A percentile compares a stretch with the other conserved stretches of the same genome.
Conservation (phyloP, 192 early-diverging fungal species). For the Physocladia obscura region DNA sequence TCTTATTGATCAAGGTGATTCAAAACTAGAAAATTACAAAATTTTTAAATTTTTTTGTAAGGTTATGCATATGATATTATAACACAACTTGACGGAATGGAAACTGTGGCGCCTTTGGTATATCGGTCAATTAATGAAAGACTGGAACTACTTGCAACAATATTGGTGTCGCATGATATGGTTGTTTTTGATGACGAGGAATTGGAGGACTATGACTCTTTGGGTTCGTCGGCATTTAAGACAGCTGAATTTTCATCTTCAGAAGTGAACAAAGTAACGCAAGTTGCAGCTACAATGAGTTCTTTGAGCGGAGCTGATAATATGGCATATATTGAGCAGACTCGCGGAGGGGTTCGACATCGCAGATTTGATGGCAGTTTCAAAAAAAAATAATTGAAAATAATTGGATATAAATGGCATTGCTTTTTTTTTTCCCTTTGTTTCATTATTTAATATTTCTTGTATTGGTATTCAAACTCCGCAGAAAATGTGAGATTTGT, state of each 20-base stretch:
- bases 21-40: background rate
- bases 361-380: no score
- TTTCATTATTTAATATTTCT: no score
- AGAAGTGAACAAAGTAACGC: constrained; percentile 25
- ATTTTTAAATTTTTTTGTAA: constrained; percentile 1
- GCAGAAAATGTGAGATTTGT: no score
- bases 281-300: constrained; percentile 64
- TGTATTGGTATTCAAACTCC: no score
- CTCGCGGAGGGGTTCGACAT: constrained; percentile 9
- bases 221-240: no score
- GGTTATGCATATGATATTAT: constrained; percentile 98
- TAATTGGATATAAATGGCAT: no score
- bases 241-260: no score
- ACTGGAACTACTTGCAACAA: constrained; percentile 80
- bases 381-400: no score
- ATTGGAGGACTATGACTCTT: constrained; percentile 58
- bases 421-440: no score
- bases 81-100: constrained; percentile 91
- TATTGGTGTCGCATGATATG: constrained; percentile 69
- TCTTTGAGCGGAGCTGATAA: constrained; percentile 84
- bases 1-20: constrained; percentile 87
- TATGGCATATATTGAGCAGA: constrained; percentile 89
- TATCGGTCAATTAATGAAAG: constrained; percentile 74
- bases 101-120: constrained; percentile 71
- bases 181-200: constrained; percentile 58